Evolutionary conservation across 305 asterid species (phyloP).

Genomic region (Fraxinus velutina): DNA sequence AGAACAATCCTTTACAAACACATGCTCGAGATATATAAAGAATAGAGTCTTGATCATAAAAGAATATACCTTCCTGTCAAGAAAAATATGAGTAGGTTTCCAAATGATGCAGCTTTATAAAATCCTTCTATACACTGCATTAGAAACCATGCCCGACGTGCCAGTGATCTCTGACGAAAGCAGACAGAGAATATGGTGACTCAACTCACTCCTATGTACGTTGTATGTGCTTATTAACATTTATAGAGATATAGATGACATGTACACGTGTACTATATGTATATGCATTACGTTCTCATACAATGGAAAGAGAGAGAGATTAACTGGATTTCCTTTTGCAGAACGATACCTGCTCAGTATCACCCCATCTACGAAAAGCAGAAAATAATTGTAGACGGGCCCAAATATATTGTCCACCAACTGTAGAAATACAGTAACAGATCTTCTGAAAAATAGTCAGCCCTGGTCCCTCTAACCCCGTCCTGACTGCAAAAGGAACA

Average conservation of each 20-base stretch:
- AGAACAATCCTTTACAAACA: neutral
- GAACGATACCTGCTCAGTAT: conserved; percentile 71
- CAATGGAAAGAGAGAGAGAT: neutral
- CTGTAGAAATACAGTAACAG: conserved; percentile 87
- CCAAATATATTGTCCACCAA: conserved; percentile 93
- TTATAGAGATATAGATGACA: neutral
- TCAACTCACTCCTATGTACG: neutral
- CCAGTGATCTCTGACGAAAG: conserved; percentile 63
- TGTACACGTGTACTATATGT: neutral
- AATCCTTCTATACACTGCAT: conserved; percentile 79
- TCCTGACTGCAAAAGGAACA: conserved; percentile 40
- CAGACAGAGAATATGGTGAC: conserved; percentile 8
- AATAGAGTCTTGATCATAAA: neutral
- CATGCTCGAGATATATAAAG: neutral
- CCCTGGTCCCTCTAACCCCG: conserved; percentile 87
- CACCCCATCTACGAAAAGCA: conserved; percentile 99
- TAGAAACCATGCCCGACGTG: conserved; percentile 76
- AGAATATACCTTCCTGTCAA: conserved; percentile 72
- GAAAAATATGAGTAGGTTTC: conserved; percentile 82
- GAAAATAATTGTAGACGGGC: conserved; percentile 88
- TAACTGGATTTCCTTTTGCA: neutral
- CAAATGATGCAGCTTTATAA: conserved; percentile 83
- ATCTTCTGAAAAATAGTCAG: conserved; percentile 79
- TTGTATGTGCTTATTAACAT: neutral
- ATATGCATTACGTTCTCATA: neutral